Evolutionary conservation across 352 stramenopile genomes (phyloP), one percentile per base, ranked within the genome.

Genomic region (Phytophthora litchii): DNA sequence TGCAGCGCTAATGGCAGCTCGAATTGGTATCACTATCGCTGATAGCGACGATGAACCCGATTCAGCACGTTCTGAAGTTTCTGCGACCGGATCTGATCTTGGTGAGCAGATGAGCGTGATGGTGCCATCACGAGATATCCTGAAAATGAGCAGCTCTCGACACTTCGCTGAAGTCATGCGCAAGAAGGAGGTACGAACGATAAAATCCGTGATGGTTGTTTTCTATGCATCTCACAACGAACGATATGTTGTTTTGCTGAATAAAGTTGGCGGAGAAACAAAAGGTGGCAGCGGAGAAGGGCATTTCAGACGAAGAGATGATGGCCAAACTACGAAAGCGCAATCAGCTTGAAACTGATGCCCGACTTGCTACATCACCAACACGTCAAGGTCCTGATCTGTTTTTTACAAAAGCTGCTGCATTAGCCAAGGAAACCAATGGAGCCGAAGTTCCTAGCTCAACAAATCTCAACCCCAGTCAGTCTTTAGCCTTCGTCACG

Each of bases 141-240:
- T 94, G 46, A 94, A 94, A 74, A 90, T 91, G 78, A 92, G 81
- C 67, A 94, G 85, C 67, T 89, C 79, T 11, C 75, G 85, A 10
- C 83, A 92, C 42, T 92, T 85, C 37, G 76, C 85, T 16, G 83
- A 94, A 50, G 76, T 92, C 27, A 84, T 89, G 21, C 83, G 85
- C 19, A 94, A 89, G 64, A 84, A 88, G 74, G 85, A 93, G 82
- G 84, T 92, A 56, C 21, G 58, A 14, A 10, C 16, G 7, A 0
- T 29, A 43, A 36, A 8, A 13, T 13, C 5, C 23, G 5, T 27
- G 23, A 27, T 38, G 44, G n/a, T 25, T 19, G 10, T 31, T 7
- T 11, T 35, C 53, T 25, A 29, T 53, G 5, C 13, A 27, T 6
- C 23, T 55, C 12, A 60, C 54, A 8, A 3, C 23, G 23, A 27